phyloP scores from a whole-genome alignment of 176 grass and related monocot genomes.

The Eleusine indica region DNA sequence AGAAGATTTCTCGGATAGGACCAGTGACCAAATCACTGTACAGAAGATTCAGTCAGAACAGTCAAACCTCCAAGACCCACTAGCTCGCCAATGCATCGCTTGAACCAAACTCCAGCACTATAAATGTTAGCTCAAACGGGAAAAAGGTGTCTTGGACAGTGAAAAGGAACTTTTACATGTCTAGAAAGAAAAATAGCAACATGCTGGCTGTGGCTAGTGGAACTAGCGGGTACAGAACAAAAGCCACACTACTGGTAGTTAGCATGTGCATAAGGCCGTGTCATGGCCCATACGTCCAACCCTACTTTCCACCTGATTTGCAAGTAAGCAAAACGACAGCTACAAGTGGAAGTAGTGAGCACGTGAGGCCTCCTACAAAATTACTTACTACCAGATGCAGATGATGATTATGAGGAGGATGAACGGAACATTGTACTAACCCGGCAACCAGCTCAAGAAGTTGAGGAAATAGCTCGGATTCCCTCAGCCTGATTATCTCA shows the following conservation, averaged over 20 bases:
- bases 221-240: slow-evolving; percentile 41
- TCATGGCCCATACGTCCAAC: slow-evolving; percentile 39
- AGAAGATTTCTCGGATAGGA: slow-evolving; percentile 22
- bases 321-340: slow-evolving; percentile 34
- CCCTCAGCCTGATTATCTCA: slow-evolving; percentile 90
- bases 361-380: slow-evolving; percentile 44
- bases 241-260: slow-evolving; percentile 28
- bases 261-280: slow-evolving; percentile 22
- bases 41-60: slow-evolving; percentile 42
- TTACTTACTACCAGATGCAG: slow-evolving; percentile 26
- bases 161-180: slow-evolving; percentile 19
- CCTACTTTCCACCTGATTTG: slow-evolving; percentile 20
- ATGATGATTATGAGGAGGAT: neutral
- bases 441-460: slow-evolving; percentile 88
- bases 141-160: slow-evolving; percentile 31
- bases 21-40: slow-evolving; percentile 39
- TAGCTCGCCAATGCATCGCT: slow-evolving; percentile 10
- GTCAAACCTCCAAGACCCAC: slow-evolving; percentile 34
- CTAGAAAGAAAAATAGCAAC: slow-evolving; percentile 13
- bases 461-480: slow-evolving; percentile 94
- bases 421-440: slow-evolving; percentile 56
- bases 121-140: slow-evolving; percentile 27
- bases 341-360: slow-evolving; percentile 34
- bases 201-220: neutral
- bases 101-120: slow-evolving; percentile 11